phyloP scores from a whole-genome alignment of 352 stramenopile genomes.

The Phytophthora cryptogea region DNA sequence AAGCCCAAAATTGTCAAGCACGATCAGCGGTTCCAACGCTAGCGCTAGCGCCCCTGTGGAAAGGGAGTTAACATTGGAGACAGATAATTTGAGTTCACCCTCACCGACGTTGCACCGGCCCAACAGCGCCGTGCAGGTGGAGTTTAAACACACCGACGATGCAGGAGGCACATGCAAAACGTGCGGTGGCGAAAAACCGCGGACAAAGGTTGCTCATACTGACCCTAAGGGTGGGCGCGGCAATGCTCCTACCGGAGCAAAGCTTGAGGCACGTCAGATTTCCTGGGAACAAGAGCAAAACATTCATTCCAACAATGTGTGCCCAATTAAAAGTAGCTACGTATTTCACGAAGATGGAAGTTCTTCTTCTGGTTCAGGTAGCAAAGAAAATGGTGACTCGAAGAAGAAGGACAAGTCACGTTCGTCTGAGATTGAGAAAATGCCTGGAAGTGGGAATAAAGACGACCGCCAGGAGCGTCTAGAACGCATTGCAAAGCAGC shows the following conservation, averaged over 20 bases:
- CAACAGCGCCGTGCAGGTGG: conserved; percentile 58
- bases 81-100: conserved; percentile 35
- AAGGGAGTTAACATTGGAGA: conserved; percentile 46
- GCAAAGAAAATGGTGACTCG: conserved; percentile 31
- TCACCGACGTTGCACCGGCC: conserved; percentile 47
- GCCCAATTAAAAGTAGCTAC: conserved; percentile 67
- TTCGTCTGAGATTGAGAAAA: conserved; percentile 63
- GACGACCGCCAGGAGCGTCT: conserved; percentile 75
- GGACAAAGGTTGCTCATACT: conserved; percentile 24
- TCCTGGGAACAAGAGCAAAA: conserved; percentile 63
- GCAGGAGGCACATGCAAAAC: conserved; percentile 44
- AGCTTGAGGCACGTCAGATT: conserved; percentile 60
- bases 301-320: conserved; percentile 74
- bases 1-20: not conserved
- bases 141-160: conserved; percentile 53
- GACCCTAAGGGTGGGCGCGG: conserved; percentile 30
- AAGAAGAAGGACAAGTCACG: conserved; percentile 63
- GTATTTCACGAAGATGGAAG: conserved; percentile 69
- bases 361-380: conserved; percentile 3
- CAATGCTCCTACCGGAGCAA: conserved; percentile 4
- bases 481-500: conserved; percentile 60
- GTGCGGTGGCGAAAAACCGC: conserved; percentile 64
- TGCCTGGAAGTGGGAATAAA: conserved; percentile 63
- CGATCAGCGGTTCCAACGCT: not conserved
- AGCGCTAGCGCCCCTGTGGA: conserved; percentile 26